Base-by-base conservation (phyloP, 805 yeast species). In the Metschnikowia bowlesiae region DNA sequence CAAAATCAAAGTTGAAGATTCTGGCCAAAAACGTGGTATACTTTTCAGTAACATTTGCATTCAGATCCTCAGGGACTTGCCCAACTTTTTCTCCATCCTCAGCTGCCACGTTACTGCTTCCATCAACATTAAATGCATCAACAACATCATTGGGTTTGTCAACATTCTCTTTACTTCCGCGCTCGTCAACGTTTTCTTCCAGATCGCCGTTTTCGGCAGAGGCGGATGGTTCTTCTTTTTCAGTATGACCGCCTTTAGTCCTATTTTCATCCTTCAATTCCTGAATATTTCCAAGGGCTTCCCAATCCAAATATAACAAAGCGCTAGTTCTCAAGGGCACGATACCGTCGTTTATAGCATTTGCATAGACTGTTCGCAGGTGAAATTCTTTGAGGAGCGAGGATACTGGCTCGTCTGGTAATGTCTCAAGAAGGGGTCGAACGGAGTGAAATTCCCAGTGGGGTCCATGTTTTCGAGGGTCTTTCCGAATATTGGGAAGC, bases 301-400 rank as follows among this genome's bases (percentile, higher is more conserved):
- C 63, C 66, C 73, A 74, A 54, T 74, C 79, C 46, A 74, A 57
- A 47, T 72, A 74, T 18, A 74, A 58, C 46, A 74, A 60, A 1
- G 76, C 74, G 32, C 75, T 63, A 0, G 79, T 74, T 43, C 79
- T 58, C 32, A 74, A 61, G 1, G 79, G 79, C 1, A 73, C 78
- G 18, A 74, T 73, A 2, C 79, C 79, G 52, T 74, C 79, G 49
- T 73, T 73, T 13, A 74, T 62, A 5, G 75, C 74, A 55, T 74
- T 74, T 14, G 79, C 78, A 53, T 74, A 74, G 5, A 73, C 53
- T 2, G 75, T 69, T 35, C 73, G 63, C 51, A 64, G 66, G 30
- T 59, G 58, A 47, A 74, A 74, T 41, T 55, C 45, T 5, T 48
- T 54, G 30, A 74, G 52, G 42, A 68, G 66, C 4, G 55, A 42